Base-by-base conservation (phyloP, 2,329 filamentous ascomycete genomes). In the Nigrospora sphaerica region DNA sequence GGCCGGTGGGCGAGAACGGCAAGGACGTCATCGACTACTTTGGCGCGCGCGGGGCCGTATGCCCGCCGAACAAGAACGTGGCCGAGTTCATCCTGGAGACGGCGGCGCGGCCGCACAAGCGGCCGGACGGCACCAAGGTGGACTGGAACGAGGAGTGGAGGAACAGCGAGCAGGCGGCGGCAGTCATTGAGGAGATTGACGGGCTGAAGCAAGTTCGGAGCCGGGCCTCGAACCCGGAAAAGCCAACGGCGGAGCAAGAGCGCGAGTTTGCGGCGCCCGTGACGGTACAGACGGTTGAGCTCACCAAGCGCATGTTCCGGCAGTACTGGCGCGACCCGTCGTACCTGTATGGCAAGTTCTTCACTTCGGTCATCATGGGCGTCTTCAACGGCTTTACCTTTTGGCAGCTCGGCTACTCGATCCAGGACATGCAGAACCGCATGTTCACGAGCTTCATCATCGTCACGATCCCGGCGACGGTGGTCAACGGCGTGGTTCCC, bases 321-420 rank as follows among this genome's bases (percentile, higher is more conserved):
- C 80, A 88, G 54, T 83, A 89, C 67, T 90, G 85, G 85, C 77
- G 87, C 13, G 81, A 88, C 51, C 83, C 86, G 0, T 82, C 80
- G 1, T 92, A 91, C 62, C 70, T 88, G 46, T 90, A 89, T 62
- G 81, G 83, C 49, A 89, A 88, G 60, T 68, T 92, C 23, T 90
- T 89, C 63, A 76, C 83, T 32, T 74, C 81, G 4, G 78, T 88
- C 48, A 75, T 88, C 50, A 73, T 86, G 39, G 86, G 83, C 14
- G 80, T 89, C 61, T 88, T 90, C 73, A 88, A 88, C 65, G 85
- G 84, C 18, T 89, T 88, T 66, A 88, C 85, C 4, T 90, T 88
- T 68, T 89, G 77, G 71, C 71, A 83, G 54, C 74, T 88, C 3
- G 83, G 81, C 3, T 72, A 82, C 61, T 75, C 72, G 0, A 70